phyloP scores from a whole-genome alignment of 148 eudicot genomes.

The Selenicereus undatus region DNA sequence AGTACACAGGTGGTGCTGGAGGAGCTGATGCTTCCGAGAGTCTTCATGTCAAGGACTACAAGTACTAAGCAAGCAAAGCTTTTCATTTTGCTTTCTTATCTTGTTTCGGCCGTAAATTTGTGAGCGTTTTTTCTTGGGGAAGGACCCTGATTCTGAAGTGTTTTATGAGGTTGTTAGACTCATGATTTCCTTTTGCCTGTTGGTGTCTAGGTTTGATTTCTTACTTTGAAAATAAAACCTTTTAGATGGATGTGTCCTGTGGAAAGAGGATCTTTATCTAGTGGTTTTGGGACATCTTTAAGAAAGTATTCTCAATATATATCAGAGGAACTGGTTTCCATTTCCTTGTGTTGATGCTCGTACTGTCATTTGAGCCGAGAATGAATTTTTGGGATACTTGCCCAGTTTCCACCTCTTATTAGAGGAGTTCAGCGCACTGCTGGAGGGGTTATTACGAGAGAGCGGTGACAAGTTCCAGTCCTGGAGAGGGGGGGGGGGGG shows the following conservation, averaged over 20 bases:
- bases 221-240: conserved; percentile 17
- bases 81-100: conserved; percentile 12
- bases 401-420: too few relatives aligned
- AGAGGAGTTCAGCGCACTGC: too few relatives aligned
- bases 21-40: conserved; percentile 83
- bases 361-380: too few relatives aligned
- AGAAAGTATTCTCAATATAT: conserved; percentile 7
- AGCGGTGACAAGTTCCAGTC: too few relatives aligned
- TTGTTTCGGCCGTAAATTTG: conserved; percentile 10
- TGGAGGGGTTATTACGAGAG: too few relatives aligned
- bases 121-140: conserved; percentile 11
- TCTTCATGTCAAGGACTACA: conserved; percentile 96
- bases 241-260: conserved; percentile 18
- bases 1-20: conserved; percentile 60
- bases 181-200: neutral
- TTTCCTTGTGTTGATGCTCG: neutral
- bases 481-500: too few relatives aligned
- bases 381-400: too few relatives aligned
- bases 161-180: conserved; percentile 14
- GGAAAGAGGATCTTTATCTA: neutral
- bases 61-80: conserved; percentile 43
- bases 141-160: conserved; percentile 11
- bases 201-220: conserved; percentile 6
- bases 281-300: conserved; percentile 15
- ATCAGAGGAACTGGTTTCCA: neutral